Percentiles rank a stretch among this genome's conserved stretches.
Conservation (phyloP, 768 basidiomycete species). For the Tricholoma furcatifolium region DNA sequence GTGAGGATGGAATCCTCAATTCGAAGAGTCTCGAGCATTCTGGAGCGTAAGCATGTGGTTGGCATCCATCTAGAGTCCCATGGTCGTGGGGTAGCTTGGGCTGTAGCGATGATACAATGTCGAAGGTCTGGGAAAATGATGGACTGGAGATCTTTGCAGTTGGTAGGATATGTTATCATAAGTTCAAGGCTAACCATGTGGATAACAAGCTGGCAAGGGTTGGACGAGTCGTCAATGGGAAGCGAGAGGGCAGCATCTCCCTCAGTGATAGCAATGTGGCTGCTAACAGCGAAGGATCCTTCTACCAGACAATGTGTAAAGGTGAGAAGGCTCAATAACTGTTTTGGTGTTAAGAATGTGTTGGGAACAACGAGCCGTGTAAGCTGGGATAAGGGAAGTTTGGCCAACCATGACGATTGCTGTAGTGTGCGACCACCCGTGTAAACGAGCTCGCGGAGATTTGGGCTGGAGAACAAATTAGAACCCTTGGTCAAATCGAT, state of each 20-base stretch:
- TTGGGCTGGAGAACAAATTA: not conserved
- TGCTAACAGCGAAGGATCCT: not conserved
- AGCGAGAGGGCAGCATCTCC: not conserved
- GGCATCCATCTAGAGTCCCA: slow-evolving; percentile 7
- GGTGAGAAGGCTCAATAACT: not conserved
- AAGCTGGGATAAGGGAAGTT: slow-evolving; percentile 6
- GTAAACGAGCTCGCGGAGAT: not conserved
- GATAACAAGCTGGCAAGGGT: not conserved
- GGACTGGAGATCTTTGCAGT: not conserved
- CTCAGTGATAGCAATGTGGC: not conserved
- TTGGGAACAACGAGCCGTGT: slow-evolving; percentile 1
- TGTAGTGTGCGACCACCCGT: not conserved
- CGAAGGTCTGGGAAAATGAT: slow-evolving; percentile 6
- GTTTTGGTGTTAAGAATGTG: not conserved
- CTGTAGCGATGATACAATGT: not conserved
- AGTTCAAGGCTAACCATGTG: not conserved
- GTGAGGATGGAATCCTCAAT: not conserved
- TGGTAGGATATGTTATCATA: not conserved
- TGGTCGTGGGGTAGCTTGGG: not conserved
- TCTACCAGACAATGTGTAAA: not conserved
- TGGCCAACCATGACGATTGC: not conserved
- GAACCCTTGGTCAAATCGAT: not conserved
- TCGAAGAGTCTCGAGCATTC: not conserved
- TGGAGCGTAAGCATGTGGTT: not conserved
- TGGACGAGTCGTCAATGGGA: not conserved